Evolutionary conservation across 2,329 filamentous ascomycete species (phyloP), one percentile per base, ranked within the genome.

Genomic region (Periconia sp.): DNA sequence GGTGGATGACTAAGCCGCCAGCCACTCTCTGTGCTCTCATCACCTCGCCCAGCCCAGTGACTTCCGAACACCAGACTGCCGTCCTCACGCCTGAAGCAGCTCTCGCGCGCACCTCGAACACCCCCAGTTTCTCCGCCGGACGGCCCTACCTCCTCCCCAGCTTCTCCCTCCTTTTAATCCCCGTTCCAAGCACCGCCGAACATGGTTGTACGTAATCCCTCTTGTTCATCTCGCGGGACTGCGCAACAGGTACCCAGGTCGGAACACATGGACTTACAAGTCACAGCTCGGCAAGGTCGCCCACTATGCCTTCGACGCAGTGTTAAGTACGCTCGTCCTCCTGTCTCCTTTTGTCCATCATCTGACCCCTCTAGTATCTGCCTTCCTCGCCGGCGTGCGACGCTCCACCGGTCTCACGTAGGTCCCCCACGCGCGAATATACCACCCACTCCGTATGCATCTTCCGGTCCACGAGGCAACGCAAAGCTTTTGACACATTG

Each of bases 391-490:
- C 26, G 94, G 94, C 65, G 92, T 99, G 79, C 95, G 95, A 78
- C 90, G 94, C 61, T 96, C 92, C 54, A 97, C 94, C 50, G 94
- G 94, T 65, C 81, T 99, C 76, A 96, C 92, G 94, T 99, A 88
- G 83, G 89, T 67, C 41, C 46, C 37, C 43, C 48, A 50, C 37
- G 38, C 52, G 50, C 50, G 30, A 43, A 33, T 41, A 33, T 28
- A 29, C 40, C 38, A 37, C 52, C 30, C 23, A 8, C 16, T 19
- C 11, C 12, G n/a, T n/a, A n/a, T n/a, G n/a, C n/a, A 19, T 2
- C 17, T 18, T 21, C 24, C 10, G 17, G 3, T 11, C 24, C 15
- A 11, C 13, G 15, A 6, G 2, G 19, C 9, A 21, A n/a, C n/a
- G 16, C 15, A 13, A 26, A 45, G 33, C 26, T 42, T 4, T 34